These are phyloP conservation scores for Galerina sulciceps DNA, from an alignment of 768 basidiomycete species.

Conservation along the genomic window DNA sequence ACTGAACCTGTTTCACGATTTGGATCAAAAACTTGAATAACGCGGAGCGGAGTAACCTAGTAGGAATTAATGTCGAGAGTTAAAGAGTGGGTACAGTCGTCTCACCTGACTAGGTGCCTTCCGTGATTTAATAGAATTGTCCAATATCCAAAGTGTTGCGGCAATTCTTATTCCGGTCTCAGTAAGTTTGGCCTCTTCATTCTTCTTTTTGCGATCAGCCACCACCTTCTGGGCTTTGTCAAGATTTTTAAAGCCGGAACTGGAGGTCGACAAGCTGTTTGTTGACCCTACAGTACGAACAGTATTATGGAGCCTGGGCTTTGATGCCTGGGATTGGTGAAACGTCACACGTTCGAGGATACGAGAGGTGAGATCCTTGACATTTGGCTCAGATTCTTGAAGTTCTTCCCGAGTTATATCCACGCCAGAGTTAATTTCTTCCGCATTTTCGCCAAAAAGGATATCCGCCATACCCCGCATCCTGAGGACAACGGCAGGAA, in stretches of 20 bases:
- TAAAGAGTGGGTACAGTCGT: not conserved
- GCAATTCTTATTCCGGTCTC: not conserved
- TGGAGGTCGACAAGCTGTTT: not conserved
- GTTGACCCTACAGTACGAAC: not conserved
- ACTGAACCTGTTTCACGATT: not conserved
- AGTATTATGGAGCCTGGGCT: not conserved
- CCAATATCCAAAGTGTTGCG: slow-evolving; percentile 8
- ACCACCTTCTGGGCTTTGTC: not conserved
- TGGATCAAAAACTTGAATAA: not conserved
- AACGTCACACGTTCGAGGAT: no score
- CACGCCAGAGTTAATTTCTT: no score
- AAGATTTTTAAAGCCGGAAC: not conserved
- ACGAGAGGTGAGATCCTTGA: no score
- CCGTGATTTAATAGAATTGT: no score
- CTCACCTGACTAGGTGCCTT: not conserved
- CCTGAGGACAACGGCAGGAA: no score
- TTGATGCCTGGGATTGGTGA: not conserved
- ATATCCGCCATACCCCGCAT: no score
- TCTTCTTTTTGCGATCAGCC: not conserved
- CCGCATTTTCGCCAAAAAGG: no score
- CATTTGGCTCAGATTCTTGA: no score
- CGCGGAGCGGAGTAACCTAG: not conserved
- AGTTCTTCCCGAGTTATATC: no score
- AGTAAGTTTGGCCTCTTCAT: not conserved
- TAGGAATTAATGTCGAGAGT: not conserved